Evolutionary conservation across 2,329 filamentous ascomycete genomes (phyloP).

Genomic region (Colletotrichum camelliae): DNA sequence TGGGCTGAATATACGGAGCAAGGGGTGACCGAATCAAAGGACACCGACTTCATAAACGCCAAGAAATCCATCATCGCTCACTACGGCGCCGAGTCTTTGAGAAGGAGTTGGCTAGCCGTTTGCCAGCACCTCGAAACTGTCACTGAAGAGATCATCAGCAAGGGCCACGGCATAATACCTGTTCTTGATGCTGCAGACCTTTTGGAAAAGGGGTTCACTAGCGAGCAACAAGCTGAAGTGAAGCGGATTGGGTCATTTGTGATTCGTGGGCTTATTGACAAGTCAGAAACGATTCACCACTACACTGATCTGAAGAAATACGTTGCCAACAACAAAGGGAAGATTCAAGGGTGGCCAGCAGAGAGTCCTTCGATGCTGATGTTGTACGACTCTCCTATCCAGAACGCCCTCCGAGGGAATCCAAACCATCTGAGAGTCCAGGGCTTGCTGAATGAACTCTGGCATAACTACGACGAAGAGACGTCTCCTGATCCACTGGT

Average conservation of each 20-base stretch:
- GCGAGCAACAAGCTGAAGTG: constrained; percentile 28
- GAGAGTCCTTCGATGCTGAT: constrained; percentile 43
- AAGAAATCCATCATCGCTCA: constrained; percentile 40
- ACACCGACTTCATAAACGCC: constrained; percentile 28
- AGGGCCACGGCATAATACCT: constrained; percentile 37
- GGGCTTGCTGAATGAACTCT: constrained; percentile 41
- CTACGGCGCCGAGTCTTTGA: constrained; percentile 39
- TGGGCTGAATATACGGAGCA: constrained; percentile 27
- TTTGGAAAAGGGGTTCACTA: constrained; percentile 24
- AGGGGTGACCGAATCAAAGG: constrained; percentile 7
- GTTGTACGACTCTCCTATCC: constrained; percentile 43
- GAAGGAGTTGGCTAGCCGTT: constrained; percentile 41
- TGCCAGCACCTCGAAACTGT: constrained; percentile 39
- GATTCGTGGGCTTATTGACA: constrained; percentile 24
- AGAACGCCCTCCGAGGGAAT: constrained; percentile 41
- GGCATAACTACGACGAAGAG: constrained; percentile 34
- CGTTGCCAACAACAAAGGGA: constrained; percentile 34
- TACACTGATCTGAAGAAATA: constrained; percentile 37
- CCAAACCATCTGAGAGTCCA: constrained; percentile 41
- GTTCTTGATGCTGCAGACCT: constrained; percentile 33
- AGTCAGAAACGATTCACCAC: constrained; percentile 26
- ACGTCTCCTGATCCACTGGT: constrained; percentile 39
- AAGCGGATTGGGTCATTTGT: constrained; percentile 30
- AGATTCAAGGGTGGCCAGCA: constrained; percentile 37
- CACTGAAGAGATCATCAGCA: constrained; percentile 39